These are phyloP conservation scores for Quercus engelmannii DNA, from an alignment of 306 rosid species.

Conservation along the genomic window DNA sequence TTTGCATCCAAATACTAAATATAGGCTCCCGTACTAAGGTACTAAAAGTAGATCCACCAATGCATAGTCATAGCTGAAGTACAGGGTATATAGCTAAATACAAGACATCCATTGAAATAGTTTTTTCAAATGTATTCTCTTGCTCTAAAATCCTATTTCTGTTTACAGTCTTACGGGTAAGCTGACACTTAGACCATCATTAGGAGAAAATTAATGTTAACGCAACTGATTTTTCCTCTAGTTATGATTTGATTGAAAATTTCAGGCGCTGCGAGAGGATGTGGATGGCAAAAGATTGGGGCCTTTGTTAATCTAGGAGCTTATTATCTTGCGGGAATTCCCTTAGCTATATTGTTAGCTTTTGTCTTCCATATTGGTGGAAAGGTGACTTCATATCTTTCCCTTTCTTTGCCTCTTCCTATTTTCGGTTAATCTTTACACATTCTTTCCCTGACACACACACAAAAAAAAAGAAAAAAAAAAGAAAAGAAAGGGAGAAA, in stretches of 20 bases:
- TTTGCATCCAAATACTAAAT: no score
- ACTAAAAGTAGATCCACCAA: no score
- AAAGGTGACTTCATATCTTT: conserved; percentile 7
- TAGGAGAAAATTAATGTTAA: not conserved
- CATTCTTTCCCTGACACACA: no score
- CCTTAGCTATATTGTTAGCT: conserved; percentile 28
- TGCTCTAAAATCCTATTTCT: no score
- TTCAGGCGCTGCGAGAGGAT: conserved; percentile 31
- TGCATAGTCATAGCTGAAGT: no score
- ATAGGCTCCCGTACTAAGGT: no score
- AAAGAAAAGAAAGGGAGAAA: no score
- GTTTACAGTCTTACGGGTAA: no score
- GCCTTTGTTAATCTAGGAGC: conserved; percentile 40
- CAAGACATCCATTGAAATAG: no score
- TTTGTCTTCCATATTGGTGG: conserved; percentile 39
- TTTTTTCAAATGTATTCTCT: no score
- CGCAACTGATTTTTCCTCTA: not conserved
- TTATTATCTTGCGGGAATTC: conserved; percentile 34
- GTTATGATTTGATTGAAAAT: not conserved
- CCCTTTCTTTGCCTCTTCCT: not conserved
- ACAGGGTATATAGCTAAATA: no score
- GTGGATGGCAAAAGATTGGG: conserved; percentile 43
- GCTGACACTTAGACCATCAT: not conserved
- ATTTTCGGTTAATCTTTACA: not conserved
- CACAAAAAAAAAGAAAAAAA: no score